Evolutionary conservation across 139 green algal genomes (phyloP), one percentile per base, ranked within the genome.

Genomic region (Tetradesmus obliquus): DNA sequence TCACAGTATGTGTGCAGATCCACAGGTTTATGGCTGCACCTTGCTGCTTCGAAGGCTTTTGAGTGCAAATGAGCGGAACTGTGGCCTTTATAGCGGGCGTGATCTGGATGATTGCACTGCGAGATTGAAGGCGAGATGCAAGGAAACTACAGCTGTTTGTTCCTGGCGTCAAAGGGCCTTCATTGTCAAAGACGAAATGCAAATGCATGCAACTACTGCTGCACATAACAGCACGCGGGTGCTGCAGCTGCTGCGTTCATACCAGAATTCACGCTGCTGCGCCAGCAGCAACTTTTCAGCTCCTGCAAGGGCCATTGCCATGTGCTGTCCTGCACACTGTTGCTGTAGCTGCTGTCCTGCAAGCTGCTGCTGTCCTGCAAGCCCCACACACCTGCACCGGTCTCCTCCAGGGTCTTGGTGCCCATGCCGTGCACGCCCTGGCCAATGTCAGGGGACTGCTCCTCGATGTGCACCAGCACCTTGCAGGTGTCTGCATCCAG

Each of bases 401-500:
- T 98, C 92, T 99, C 97, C 95, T 99, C 98, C 22, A 99, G 95
- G 17, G 97, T 96, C 96, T 99, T 99, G 91, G 98, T 99, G 92
- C 98, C 98, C 97, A 99, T 98, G 88, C 98, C 98, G 93, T 99
- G 98, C 87, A 99, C 98, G 55, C 97, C 97, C 95, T 99, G 97
- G 69, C 98, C 98, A 92, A 99, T 99, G 90, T 99, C 98, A n/a
- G 98, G 98, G 60, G 95, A 98, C 96, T 99, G 98, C 95, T 99
- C 97, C 95, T 99, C 98, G 58, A 99, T 96, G 96, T 99, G 96
- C 51, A 99, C 97, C 76, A 99, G 96, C 84, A 99, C 98, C 94
- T 99, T 99, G 98, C 98, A 99, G 81, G 96, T 99, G 95, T 99
- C 97, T 79, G 94, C 93, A 92, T 99, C 97, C 57, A 99, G 96